A percentile compares a stretch with the other conserved stretches of the same genome.
Evolutionary conservation across 768 basidiomycete genomes (phyloP).

Genomic region (Ramaria rubella): DNA sequence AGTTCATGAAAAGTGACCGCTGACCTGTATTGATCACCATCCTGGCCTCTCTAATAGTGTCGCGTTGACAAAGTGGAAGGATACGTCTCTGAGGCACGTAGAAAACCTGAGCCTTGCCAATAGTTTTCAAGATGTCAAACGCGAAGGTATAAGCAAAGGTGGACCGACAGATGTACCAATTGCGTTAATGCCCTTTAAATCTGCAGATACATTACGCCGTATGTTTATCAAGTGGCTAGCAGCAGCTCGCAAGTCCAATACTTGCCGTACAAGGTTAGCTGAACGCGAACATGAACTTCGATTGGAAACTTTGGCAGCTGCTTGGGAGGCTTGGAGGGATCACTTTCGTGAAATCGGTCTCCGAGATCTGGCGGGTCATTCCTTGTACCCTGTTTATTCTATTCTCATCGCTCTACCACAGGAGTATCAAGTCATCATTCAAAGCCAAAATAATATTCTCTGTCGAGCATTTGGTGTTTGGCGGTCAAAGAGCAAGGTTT

Average conservation of each 20-base stretch:
- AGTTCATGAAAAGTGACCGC: neutral
- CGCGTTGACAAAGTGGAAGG: constrained; percentile 67
- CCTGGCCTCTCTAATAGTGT: constrained; percentile 34
- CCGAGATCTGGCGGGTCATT: constrained; percentile 50
- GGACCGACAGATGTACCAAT: neutral
- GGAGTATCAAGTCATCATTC: constrained; percentile 56
- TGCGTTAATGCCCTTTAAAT: neutral
- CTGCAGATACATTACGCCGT: constrained; percentile 56
- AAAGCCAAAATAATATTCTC: constrained; percentile 52
- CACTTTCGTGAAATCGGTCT: constrained; percentile 59
- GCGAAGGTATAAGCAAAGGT: constrained; percentile 48
- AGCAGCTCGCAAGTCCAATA: constrained; percentile 52
- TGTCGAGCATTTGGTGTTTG: constrained; percentile 68
- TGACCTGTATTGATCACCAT: neutral
- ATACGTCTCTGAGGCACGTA: constrained; percentile 50
- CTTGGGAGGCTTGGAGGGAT: constrained; percentile 80
- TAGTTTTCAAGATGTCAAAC: constrained; percentile 74
- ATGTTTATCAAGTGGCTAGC: constrained; percentile 67
- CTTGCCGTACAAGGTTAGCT: constrained; percentile 52
- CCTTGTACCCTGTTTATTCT: neutral
- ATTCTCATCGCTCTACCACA: constrained; percentile 20
- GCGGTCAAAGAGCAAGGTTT: constrained; percentile 72
- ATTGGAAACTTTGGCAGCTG: constrained; percentile 40
- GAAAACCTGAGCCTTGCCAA: constrained; percentile 77
- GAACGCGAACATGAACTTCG: constrained; percentile 59